Percentiles rank a stretch among this genome's conserved stretches.
These are phyloP conservation scores for Tuber borchii DNA, from an alignment of 495 filamentous ascomycete genomes.

Conservation along the genomic window DNA sequence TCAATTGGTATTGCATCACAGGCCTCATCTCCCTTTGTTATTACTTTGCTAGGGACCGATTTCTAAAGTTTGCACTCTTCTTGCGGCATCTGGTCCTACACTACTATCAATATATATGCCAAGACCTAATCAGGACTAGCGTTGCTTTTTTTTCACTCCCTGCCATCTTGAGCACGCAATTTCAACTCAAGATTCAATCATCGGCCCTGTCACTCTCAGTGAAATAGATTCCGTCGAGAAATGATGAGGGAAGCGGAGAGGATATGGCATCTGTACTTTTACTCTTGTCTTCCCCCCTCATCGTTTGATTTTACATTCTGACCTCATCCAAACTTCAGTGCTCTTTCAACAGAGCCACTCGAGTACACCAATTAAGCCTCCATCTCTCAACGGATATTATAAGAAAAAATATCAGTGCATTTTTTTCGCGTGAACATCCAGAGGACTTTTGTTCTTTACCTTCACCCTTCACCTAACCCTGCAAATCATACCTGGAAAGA, in stretches of 20 bases:
- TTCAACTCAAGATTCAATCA: slow-evolving; percentile 31
- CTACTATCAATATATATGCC: slow-evolving; percentile 8
- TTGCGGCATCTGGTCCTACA: slow-evolving; percentile 10
- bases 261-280: slow-evolving; percentile 18
- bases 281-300: slow-evolving; percentile 12
- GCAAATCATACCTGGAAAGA: not conserved
- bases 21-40: slow-evolving; percentile 10
- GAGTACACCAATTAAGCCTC: slow-evolving; percentile 8
- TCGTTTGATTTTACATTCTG: slow-evolving; percentile 27
- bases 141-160: slow-evolving; percentile 21
- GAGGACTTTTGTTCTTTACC: not conserved
- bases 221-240: slow-evolving; percentile 17
- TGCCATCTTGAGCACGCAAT: slow-evolving; percentile 38
- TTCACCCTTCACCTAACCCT: not conserved
- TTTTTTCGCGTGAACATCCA: slow-evolving; percentile 16
- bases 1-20: slow-evolving; percentile 21
- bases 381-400: slow-evolving; percentile 6
- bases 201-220: slow-evolving; percentile 34
- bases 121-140: slow-evolving; percentile 22
- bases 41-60: slow-evolving; percentile 1
- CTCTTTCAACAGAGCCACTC: slow-evolving; percentile 10
- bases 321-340: slow-evolving; percentile 14
- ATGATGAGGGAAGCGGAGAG: slow-evolving; percentile 16
- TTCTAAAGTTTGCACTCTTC: slow-evolving; percentile 19
- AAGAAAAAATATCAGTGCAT: not conserved